Evolutionary conservation across 2,329 filamentous ascomycete species (phyloP).

Genomic region (Xylariaceae sp.): DNA sequence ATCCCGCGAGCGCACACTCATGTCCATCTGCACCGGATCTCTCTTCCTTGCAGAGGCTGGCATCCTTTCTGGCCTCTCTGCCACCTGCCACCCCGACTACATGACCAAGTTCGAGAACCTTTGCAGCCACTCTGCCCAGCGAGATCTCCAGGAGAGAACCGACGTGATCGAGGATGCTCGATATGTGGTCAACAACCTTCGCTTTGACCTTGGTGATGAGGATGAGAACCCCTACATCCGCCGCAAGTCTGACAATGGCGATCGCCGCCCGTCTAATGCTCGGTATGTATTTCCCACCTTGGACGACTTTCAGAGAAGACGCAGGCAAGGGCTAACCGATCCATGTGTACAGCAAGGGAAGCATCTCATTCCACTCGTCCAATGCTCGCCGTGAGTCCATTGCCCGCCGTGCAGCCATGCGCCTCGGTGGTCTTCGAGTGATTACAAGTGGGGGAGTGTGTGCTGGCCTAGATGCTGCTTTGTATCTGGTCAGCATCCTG

Average conservation of each 20-base stretch:
- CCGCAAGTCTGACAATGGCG: slow-evolving; percentile 63
- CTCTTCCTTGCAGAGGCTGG: slow-evolving; percentile 75
- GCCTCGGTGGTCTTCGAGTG: slow-evolving; percentile 66
- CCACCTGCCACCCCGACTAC: slow-evolving; percentile 79
- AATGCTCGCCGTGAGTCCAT: slow-evolving; percentile 77
- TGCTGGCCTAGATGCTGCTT: slow-evolving; percentile 76
- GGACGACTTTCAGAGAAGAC: not conserved
- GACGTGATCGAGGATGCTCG: slow-evolving; percentile 78
- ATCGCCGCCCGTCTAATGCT: slow-evolving; percentile 58
- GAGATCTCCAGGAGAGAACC: slow-evolving; percentile 71
- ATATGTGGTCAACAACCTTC: slow-evolving; percentile 88
- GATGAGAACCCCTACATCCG: slow-evolving; percentile 83
- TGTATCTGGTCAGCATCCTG: slow-evolving; percentile 82
- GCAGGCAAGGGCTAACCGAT: slow-evolving; percentile 22
- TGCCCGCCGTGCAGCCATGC: slow-evolving; percentile 72
- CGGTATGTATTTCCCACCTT: slow-evolving; percentile 43
- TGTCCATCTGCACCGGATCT: slow-evolving; percentile 77
- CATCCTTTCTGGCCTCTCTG: slow-evolving; percentile 73
- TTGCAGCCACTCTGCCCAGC: slow-evolving; percentile 69
- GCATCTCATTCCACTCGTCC: slow-evolving; percentile 75
- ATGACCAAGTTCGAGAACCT: slow-evolving; percentile 79
- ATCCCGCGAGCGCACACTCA: slow-evolving; percentile 73
- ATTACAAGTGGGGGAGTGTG: slow-evolving; percentile 78
- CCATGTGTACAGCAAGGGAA: slow-evolving; percentile 65
- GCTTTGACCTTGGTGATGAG: slow-evolving; percentile 78